Evolutionary conservation across 2,329 filamentous ascomycete genomes (phyloP).

Genomic region (Trichoderma breve): DNA sequence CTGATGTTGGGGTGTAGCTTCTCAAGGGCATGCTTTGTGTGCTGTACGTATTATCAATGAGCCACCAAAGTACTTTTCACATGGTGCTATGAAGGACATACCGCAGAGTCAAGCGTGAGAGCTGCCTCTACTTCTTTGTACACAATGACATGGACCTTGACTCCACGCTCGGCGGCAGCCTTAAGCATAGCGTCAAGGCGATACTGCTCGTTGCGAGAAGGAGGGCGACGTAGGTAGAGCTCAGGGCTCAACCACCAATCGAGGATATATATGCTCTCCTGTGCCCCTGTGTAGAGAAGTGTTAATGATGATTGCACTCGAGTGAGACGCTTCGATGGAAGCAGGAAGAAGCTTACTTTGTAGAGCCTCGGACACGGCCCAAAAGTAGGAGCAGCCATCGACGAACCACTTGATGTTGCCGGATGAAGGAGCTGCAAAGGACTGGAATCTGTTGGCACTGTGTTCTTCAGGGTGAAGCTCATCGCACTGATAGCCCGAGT

Average conservation of each 20-base stretch:
- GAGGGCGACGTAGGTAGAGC: slow-evolving; percentile 80
- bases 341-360: slow-evolving; percentile 49
- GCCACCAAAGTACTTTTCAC: slow-evolving; percentile 23
- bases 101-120: slow-evolving; percentile 57
- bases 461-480: slow-evolving; percentile 43
- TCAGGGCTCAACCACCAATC: slow-evolving; percentile 92
- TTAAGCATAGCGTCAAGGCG: slow-evolving; percentile 80
- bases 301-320: not conserved
- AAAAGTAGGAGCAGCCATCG: slow-evolving; percentile 81
- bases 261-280: slow-evolving; percentile 77
- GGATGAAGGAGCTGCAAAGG: slow-evolving; percentile 70
- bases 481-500: slow-evolving; percentile 41
- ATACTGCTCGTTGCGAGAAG: slow-evolving; percentile 77
- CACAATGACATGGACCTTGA: slow-evolving; percentile 80
- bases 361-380: slow-evolving; percentile 76
- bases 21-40: slow-evolving; percentile 79
- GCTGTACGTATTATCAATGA: slow-evolving; percentile 38
- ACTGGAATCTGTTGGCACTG: slow-evolving; percentile 55
- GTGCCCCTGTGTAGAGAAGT: slow-evolving; percentile 52
- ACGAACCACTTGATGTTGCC: slow-evolving; percentile 86
- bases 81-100: slow-evolving; percentile 34
- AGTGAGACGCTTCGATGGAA: not conserved
- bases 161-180: slow-evolving; percentile 78
- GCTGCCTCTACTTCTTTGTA: slow-evolving; percentile 89
- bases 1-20: slow-evolving; percentile 77